phyloP scores from a whole-genome alignment of 1,284 basidiomycete genomes.

The Leccinum holopus region DNA sequence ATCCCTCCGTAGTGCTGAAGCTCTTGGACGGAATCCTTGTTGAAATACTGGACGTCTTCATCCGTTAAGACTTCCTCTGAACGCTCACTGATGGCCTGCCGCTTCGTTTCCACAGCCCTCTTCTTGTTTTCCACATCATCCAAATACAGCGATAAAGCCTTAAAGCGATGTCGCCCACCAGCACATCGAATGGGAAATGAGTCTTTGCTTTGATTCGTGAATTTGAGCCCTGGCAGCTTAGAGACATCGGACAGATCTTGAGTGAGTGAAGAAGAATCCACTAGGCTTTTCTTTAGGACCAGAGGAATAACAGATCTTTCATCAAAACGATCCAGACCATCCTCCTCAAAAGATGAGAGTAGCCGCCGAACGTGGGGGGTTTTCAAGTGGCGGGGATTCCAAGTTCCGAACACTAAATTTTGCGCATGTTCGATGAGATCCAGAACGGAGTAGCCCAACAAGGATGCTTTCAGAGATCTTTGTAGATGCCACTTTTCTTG shows the following conservation, averaged over 20 bases:
- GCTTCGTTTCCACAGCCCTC: background rate
- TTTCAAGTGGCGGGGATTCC: background rate
- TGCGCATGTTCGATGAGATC: background rate
- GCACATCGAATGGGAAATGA: slow-evolving; percentile 1
- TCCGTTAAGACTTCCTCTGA: background rate
- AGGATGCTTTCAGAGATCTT: background rate
- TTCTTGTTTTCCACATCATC: background rate
- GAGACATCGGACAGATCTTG: background rate
- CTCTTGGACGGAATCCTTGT: background rate
- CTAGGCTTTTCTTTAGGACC: background rate
- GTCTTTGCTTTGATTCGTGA: background rate
- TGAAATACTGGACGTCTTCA: background rate
- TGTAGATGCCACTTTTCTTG: background rate
- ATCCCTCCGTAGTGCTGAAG: slow-evolving; percentile 5
- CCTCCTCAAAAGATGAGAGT: background rate
- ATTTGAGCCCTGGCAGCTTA: background rate
- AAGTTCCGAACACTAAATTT: background rate
- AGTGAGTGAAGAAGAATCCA: background rate
- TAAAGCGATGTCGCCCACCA: slow-evolving; percentile 10
- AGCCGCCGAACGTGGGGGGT: background rate
- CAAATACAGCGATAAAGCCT: background rate
- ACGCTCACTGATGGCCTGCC: background rate
- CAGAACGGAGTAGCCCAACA: background rate
- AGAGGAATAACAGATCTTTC: slow-evolving; percentile 8
- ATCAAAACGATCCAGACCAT: slow-evolving; percentile 6